Base-by-base conservation (phyloP, 495 filamentous ascomycete genomes). In the Aspergillus biplanus region DNA sequence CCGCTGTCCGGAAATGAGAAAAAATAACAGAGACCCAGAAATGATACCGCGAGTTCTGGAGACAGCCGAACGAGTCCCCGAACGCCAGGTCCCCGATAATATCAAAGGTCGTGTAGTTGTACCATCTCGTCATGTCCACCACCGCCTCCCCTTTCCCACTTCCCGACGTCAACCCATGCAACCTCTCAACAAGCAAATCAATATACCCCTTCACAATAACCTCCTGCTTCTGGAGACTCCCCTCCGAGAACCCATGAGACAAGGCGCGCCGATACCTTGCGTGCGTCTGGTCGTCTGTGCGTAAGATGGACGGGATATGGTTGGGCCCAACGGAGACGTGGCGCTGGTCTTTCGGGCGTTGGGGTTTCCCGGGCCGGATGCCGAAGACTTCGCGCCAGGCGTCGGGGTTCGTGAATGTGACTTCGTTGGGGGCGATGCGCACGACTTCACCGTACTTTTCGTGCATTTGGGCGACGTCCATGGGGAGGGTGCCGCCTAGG, bases 61-160 rank as follows among this genome's bases (percentile, higher is more conserved):
- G 77, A 53, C 84, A 83, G 12, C 78, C 79, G 59, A 90, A 85
- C 0, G 85, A 70, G 47, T 83, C 76, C 0, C 85, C 85, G 61
- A 86, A 85, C 7, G 80, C 77, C 9, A 89, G 71, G 59, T 87
- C 82, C 1, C 86, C 83, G 12, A 85, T 82, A 11, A 87, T 71
- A 56, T 87, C 86, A 58, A 88, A 88, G 0, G 85, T 85, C 4
- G 75, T 80, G 65, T 76, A 83, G 56, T 85, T 85, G 61, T 78
- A 85, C 85, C 85, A 86, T 33, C 59, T 65, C 16, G 67, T 72
- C 32, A 84, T 71, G 48, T 84, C 65, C 8, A 72, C 61, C 0
- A 64, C 58, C 1, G 37, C 42, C 12, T 52, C 2, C 6, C 54
- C 58, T 39, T 39, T 8, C n/a, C 11, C 64, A n/a, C n/a, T n/a